A percentile compares a stretch with the other conserved stretches of the same genome.
Conservation (phyloP, 139 green algal species). For the Chlamydomonas schloesseri region DNA sequence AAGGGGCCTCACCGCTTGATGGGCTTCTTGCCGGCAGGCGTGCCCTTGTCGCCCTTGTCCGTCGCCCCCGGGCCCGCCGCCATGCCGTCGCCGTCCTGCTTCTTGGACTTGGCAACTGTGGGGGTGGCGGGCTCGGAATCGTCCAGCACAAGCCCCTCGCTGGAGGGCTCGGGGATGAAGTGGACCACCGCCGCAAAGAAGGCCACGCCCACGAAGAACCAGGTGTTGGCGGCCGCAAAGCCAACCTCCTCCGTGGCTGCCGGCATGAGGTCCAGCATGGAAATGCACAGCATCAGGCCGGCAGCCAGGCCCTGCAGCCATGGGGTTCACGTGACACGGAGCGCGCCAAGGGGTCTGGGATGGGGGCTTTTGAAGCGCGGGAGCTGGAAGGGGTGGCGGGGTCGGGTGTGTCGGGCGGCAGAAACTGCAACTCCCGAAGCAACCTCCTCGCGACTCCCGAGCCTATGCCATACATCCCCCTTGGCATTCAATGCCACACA, state of each 20-base stretch:
- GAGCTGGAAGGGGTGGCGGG: too few species aligned
- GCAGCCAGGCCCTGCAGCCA: constrained; percentile 71
- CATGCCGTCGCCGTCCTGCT: neutral
- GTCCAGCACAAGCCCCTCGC: constrained; percentile 37
- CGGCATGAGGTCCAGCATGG: constrained; percentile 80
- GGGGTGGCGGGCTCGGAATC: neutral
- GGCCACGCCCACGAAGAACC: constrained; percentile 77
- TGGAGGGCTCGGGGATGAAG: constrained; percentile 77
- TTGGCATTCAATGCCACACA: too few species aligned
- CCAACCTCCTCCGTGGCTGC: constrained; percentile 72
- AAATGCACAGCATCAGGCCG: constrained; percentile 84
- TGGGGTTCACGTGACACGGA: too few species aligned
- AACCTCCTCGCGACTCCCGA: too few species aligned
- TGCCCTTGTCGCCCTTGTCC: neutral
- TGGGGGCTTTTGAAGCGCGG: too few species aligned
- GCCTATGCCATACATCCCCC: too few species aligned
- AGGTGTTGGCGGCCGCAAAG: constrained; percentile 68
- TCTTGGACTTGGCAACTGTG: neutral
- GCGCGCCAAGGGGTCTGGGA: too few species aligned
- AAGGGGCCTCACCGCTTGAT: too few species aligned
- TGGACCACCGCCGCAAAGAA: constrained; percentile 80
- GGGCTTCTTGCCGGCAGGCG: too few species aligned
- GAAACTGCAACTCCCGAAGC: too few species aligned
- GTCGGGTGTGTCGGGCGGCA: too few species aligned
- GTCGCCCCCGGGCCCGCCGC: too few species aligned